Evolutionary conservation across 1,284 basidiomycete species (phyloP).

Genomic region (Tilletiopsis washingtonensis): DNA sequence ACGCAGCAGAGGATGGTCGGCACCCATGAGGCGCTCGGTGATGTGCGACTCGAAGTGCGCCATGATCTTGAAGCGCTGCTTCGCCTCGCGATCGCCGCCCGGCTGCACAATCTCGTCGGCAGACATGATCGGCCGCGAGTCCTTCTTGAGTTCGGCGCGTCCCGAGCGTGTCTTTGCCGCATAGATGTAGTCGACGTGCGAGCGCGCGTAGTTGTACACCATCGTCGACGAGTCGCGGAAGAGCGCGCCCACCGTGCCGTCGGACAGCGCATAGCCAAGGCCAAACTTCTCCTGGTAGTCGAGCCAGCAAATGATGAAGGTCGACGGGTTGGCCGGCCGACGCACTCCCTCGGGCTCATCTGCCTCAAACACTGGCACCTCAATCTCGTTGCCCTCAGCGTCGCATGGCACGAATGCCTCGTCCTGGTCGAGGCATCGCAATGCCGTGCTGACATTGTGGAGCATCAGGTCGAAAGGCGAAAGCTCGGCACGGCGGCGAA

Average conservation of each 20-base stretch:
- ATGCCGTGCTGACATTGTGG: slow-evolving; percentile 61
- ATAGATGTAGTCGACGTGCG: slow-evolving; percentile 10
- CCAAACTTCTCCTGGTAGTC: slow-evolving; percentile 98
- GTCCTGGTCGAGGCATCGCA: slow-evolving; percentile 59
- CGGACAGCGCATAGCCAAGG: slow-evolving; percentile 91
- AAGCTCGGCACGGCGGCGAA: not conserved
- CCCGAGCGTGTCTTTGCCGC: not conserved
- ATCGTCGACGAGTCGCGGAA: slow-evolving; percentile 90
- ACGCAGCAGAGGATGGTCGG: slow-evolving; percentile 70
- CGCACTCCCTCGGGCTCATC: slow-evolving; percentile 49
- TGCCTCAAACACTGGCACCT: slow-evolving; percentile 10
- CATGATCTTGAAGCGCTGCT: slow-evolving; percentile 15
- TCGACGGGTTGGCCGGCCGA: slow-evolving; percentile 59
- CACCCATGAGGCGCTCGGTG: slow-evolving; percentile 43
- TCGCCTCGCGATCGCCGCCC: too few relatives aligned
- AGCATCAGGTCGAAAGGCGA: slow-evolving; percentile 48
- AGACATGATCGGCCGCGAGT: not conserved
- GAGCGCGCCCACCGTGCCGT: slow-evolving; percentile 87
- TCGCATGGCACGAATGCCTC: slow-evolving; percentile 55
- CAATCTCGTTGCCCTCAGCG: slow-evolving; percentile 6
- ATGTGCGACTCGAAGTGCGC: slow-evolving; percentile 43
- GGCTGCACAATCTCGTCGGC: too few relatives aligned
- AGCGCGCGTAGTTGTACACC: slow-evolving; percentile 52
- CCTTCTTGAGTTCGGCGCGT: not conserved
- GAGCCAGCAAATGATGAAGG: slow-evolving; percentile 94